These are phyloP conservation scores for Glebionis coronaria DNA, from an alignment of 129 eudicot species.

Conservation along the genomic window DNA sequence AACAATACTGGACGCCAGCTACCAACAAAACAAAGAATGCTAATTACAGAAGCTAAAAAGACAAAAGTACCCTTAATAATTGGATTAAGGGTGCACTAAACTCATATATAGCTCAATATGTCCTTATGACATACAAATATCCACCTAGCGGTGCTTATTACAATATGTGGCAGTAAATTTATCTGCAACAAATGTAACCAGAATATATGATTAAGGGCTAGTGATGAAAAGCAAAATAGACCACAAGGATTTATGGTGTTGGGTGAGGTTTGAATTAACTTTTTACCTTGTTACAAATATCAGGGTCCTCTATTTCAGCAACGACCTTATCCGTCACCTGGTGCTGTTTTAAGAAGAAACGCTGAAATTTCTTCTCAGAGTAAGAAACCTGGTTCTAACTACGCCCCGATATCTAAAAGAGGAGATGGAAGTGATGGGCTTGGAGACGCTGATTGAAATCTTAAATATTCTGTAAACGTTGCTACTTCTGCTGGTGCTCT, in stretches of 20 bases:
- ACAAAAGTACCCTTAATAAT: no score
- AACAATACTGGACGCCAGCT: no score
- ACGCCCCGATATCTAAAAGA: conserved; percentile 84
- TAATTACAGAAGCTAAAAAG: no score
- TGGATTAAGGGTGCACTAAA: no score
- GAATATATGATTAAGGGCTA: not conserved
- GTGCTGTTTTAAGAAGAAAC: conserved; percentile 90
- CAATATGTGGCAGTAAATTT: not conserved
- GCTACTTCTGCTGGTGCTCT: no score
- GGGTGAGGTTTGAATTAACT: not conserved
- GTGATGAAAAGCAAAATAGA: not conserved
- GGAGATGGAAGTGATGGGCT: conserved; percentile 99
- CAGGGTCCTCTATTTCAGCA: conserved; percentile 99
- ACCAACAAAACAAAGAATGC: no score
- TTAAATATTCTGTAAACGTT: not conserved
- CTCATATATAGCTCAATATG: no score
- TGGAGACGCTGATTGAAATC: conserved; percentile 83
- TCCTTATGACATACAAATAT: no score
- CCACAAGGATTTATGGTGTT: not conserved
- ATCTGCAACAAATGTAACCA: conserved; percentile 1
- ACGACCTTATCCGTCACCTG: conserved; percentile 98
- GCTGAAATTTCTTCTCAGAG: conserved; percentile 83
- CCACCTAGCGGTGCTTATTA: not conserved
- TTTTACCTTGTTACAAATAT: conserved; percentile 19
- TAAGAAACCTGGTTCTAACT: conserved; percentile 66